These are phyloP conservation scores for Arthrobotrys megalospora DNA, from an alignment of 2,329 filamentous ascomycete species.

Conservation along the genomic window DNA sequence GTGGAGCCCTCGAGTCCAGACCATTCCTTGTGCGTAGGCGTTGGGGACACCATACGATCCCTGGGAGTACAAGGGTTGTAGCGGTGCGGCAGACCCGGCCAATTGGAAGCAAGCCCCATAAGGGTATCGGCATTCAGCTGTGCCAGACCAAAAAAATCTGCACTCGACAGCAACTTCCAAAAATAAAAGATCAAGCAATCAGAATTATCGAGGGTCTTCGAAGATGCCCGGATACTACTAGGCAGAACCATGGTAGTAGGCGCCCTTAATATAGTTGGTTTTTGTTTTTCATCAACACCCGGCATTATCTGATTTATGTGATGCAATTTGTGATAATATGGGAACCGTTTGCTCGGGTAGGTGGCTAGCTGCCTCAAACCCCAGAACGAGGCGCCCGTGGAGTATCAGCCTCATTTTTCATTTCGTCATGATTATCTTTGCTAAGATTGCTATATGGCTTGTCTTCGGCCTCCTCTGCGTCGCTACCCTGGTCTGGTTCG, in stretches of 20 bases:
- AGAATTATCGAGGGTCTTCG: slow-evolving; percentile 10
- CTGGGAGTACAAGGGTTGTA: slow-evolving; percentile 27
- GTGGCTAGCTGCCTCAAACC: slow-evolving; percentile 54
- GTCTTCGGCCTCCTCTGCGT: slow-evolving; percentile 62
- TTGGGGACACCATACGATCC: slow-evolving; percentile 38
- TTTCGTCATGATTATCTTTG: slow-evolving; percentile 63
- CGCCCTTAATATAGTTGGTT: slow-evolving; percentile 21
- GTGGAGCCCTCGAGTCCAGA: slow-evolving; percentile 52
- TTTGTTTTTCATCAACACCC: slow-evolving; percentile 15
- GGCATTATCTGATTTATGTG: slow-evolving; percentile 37
- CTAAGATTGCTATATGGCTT: slow-evolving; percentile 66
- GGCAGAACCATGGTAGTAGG: slow-evolving; percentile 48
- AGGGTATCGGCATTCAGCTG: slow-evolving; percentile 34
- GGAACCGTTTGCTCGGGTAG: slow-evolving; percentile 46
- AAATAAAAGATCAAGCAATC: slow-evolving; percentile 51
- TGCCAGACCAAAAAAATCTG: slow-evolving; percentile 23
- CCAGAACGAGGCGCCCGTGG: slow-evolving; percentile 47
- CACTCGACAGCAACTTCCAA: slow-evolving; percentile 27
- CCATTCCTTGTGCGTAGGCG: slow-evolving; percentile 40
- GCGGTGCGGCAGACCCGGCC: slow-evolving; percentile 34
- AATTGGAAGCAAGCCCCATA: slow-evolving; percentile 44
- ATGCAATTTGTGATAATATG: slow-evolving; percentile 44
- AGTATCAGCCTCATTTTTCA: slow-evolving; percentile 59
- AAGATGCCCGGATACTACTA: slow-evolving; percentile 17
- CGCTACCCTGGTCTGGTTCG: slow-evolving; percentile 67